Conservation (phyloP, 768 basidiomycete genomes). For the Termitomyces sp. region DNA sequence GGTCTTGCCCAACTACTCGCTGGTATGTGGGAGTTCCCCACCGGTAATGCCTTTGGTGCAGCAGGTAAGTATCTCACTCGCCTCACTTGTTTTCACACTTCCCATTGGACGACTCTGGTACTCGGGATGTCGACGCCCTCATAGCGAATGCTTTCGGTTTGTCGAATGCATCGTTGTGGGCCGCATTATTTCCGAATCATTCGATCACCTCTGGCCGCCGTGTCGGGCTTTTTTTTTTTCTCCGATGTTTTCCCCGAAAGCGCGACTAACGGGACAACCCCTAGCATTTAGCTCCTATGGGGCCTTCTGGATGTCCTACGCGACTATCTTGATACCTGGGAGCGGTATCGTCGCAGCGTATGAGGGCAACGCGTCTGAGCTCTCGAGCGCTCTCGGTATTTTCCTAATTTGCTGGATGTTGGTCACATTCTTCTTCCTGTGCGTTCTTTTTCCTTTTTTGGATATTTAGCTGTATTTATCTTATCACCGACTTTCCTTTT, state of each 20-base stretch:
- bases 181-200: too few species aligned
- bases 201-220: not conserved
- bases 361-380: conserved; percentile 25
- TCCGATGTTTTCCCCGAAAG: not conserved
- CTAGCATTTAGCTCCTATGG: conserved; percentile 81
- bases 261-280: not conserved
- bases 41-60: conserved; percentile 54
- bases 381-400: conserved; percentile 61
- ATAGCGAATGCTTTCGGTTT: not conserved
- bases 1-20: conserved; percentile 84
- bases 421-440: conserved; percentile 70
- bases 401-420: conserved; percentile 74
- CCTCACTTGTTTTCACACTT: conserved; percentile 30
- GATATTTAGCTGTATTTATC: not conserved
- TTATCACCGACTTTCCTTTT: not conserved
- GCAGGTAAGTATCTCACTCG: conserved; percentile 31
- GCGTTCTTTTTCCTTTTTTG: conserved; percentile 17
- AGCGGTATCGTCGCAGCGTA: conserved; percentile 62
- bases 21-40: conserved; percentile 85
- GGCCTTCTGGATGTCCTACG: conserved; percentile 87
- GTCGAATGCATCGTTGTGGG: too few species aligned
- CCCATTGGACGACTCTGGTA: too few species aligned
- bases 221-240: not conserved
- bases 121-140: not conserved
- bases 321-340: conserved; percentile 66